Evolutionary conservation across 495 filamentous ascomycete species (phyloP).

Genomic region (Letharia columbiana): DNA sequence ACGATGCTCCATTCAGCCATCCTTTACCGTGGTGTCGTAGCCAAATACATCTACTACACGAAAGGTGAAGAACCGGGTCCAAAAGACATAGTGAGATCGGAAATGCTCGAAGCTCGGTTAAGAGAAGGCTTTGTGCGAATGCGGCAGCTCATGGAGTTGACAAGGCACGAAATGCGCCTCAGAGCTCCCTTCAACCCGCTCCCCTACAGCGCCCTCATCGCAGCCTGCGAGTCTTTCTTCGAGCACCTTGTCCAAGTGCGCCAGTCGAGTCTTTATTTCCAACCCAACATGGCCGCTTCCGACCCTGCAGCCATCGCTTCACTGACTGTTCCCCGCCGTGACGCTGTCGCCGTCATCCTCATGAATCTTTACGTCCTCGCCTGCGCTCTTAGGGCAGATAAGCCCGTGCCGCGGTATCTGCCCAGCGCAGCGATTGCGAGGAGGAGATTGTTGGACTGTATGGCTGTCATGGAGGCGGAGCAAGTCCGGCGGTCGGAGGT

Average conservation of each 20-base stretch:
- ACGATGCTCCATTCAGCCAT: slow-evolving; percentile 50
- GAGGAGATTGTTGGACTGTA: slow-evolving; percentile 42
- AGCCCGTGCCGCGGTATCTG: slow-evolving; percentile 47
- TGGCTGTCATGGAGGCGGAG: slow-evolving; percentile 40
- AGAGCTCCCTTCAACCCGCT: slow-evolving; percentile 48
- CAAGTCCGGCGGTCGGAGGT: slow-evolving; percentile 18
- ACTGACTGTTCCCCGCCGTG: slow-evolving; percentile 42
- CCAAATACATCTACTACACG: slow-evolving; percentile 51
- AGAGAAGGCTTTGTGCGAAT: slow-evolving; percentile 52
- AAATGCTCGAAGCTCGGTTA: slow-evolving; percentile 49
- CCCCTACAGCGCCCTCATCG: slow-evolving; percentile 47
- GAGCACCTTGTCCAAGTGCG: slow-evolving; percentile 50
- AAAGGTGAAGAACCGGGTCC: slow-evolving; percentile 40
- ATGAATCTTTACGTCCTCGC: slow-evolving; percentile 51
- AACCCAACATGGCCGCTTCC: slow-evolving; percentile 31
- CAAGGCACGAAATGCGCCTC: slow-evolving; percentile 50
- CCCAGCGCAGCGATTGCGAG: slow-evolving; percentile 45
- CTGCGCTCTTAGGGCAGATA: slow-evolving; percentile 40
- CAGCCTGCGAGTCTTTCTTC: slow-evolving; percentile 47
- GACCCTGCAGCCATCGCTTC: slow-evolving; percentile 31
- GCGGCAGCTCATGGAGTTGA: slow-evolving; percentile 47
- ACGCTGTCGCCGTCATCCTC: slow-evolving; percentile 48
- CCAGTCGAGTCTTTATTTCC: slow-evolving; percentile 49
- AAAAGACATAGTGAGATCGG: slow-evolving; percentile 44
- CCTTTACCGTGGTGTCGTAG: slow-evolving; percentile 46